Base-by-base conservation (phyloP, 345 rosid species). In the Gynandropsis gynandra region DNA sequence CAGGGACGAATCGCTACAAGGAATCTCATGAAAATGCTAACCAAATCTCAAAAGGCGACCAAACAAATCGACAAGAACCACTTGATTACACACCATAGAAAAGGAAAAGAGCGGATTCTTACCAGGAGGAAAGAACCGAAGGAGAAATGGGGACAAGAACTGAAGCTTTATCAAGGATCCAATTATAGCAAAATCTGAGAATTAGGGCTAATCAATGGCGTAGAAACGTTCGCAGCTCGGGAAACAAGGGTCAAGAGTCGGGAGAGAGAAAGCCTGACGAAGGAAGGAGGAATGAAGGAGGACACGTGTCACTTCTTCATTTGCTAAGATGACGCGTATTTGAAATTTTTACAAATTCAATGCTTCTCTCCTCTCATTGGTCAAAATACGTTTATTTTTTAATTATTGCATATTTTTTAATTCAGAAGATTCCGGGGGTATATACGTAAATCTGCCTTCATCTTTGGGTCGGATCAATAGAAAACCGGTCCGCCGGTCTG, bases 51-150 rank as follows among this genome's bases (percentile, higher is more conserved):
- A 20, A 60, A 34, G 54, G 18, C 9, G 9, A 7, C 5, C 9
- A 29, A 12, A 47, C 7, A 33, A 29, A 15, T 19, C 16, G 34
- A 29, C 42, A 54, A 48, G 49, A 43, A 20, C 7, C 4, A 44
- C 37, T 15, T 42, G 67, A 55, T 18, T 46, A 39, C 45, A 62
- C 13, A 48, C 13, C 52, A 55, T 35, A n/a, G n/a, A 48, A 16
- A 20, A 31, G 40, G 42, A 63, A n/a, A n/a, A n/a, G 50, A 58
- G 50, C 61, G 69, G 72, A 69, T 69, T 58, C 78, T 59, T 51
- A 66, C 72, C 62, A 52, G 50, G 65, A 58, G 56, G 64, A 42
- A 55, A 61, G 62, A 66, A 64, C 62, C 67, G 51, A 55, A 45
- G 63, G 36, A 56, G 17, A n/a, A 32, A 36, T 0, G 47, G 48